Base-by-base conservation (phyloP, 2,329 filamentous ascomycete species). In the Exophiala lecanii-corni region DNA sequence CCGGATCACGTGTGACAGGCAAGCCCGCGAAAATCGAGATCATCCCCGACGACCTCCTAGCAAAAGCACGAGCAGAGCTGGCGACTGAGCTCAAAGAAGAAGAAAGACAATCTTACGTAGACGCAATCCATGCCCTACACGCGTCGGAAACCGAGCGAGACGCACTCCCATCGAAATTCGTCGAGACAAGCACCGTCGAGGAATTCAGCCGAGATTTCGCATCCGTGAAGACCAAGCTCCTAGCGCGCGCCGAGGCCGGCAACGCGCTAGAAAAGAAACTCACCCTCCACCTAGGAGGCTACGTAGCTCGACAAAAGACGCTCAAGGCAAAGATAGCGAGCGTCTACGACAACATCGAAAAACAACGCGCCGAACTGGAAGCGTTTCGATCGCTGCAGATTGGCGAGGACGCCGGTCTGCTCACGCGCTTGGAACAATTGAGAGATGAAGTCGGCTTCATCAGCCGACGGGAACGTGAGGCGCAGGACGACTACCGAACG, bases 231-330 rank as follows among this genome's bases (percentile, higher is more conserved):
- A 78, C 86, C 35, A 73, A 76, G 5, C 84, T 95, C 50, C 75
- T 86, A 55, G 70, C 76, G 2, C 80, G 81, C 0, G 92, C 89
- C 2, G 82, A 91, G 55, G 77, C 82, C 44, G 86, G 86, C 41
- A 87, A 88, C 60, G 94, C 91, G 65, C 71, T 94, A 1, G 89
- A 97, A 67, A 95, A 95, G 76, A 96, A 92, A 66, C 77, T 98
- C n/a, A 74, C 75, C 0, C 73, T 94, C 41, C 83, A 92, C 57
- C 79, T 94, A 2, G 89, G 89, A 17, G 92, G 92, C 10, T 98
- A 98, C 67, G 82, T 89, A 62, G 82, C 89, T 55, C 84, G 92
- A 21, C 81, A 87, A 23, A 89, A 89, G 64, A 81, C 79, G 55
- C 75, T 98, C 18, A 78, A 81, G 16, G 76, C 81, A 47, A 97